Evolutionary conservation across 495 filamentous ascomycete genomes (phyloP), one percentile per base, ranked within the genome.

Genomic region (Xylaria telfairii): DNA sequence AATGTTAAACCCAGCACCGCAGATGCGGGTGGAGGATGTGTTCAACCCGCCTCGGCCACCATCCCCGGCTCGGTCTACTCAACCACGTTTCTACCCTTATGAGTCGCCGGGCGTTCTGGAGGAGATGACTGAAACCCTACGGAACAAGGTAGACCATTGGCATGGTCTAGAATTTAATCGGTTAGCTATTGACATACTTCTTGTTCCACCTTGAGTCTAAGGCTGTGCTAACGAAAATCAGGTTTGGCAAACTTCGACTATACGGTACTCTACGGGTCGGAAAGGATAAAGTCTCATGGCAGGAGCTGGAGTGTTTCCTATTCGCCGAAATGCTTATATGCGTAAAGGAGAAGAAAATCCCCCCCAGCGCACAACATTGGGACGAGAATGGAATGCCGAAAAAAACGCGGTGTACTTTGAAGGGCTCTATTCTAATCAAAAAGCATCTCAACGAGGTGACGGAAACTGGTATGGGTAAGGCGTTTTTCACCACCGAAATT

Each of bases 311-410:
- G 79, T 99, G 96, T 79, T 99, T 93, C 81, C 87, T 99, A 26
- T 99, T 98, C 77, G 92, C 91, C 4, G 96, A 98, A 81, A 99
- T 99, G 96, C 94, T 99, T 64, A 99, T 99, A 72, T 99, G 96
- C 78, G 94, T 98, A 70, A 99, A 98, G 81, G 96, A 98, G 77
- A 98, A 97, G 87, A 96, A 94, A 80, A 80, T 85, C 32, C 78
- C 72, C 53, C 82, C 67, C 2, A 66, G 68, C 19, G 69, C 72
- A 19, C 75, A 75, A 68, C 86, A 90, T 72, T 92, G 89, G 89
- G 88, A 89, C 37, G 87, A 89, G 46, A 87, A 88, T 32, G 83
- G 82, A 30, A 4, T 26, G 39, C 88, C 90, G 5, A 96, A 92
- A 78, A 79, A 86, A 8, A 90, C 87, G 4, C 89, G 93, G 65